phyloP scores from a whole-genome alignment of 192 early-diverging fungal species.

The Powellomyces hirtus region DNA sequence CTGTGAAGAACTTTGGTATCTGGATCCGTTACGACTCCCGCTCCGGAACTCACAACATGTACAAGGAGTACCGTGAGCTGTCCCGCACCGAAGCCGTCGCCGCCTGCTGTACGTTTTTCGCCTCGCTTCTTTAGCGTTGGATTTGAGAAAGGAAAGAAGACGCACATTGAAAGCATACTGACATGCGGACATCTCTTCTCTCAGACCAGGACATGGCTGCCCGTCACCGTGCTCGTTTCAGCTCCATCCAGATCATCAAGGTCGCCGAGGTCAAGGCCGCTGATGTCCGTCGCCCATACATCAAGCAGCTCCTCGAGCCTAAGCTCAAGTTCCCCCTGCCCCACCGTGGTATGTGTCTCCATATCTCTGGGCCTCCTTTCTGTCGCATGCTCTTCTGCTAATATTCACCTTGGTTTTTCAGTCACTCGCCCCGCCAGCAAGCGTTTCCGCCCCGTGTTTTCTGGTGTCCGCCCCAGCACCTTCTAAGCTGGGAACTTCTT shows the following conservation, averaged over 20 bases:
- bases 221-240: slow-evolving; percentile 96
- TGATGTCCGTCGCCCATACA: slow-evolving; percentile 96
- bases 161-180: too few species aligned
- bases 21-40: slow-evolving; percentile 99
- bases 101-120: slow-evolving; percentile 50
- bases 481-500: too few species aligned
- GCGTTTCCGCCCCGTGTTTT: slow-evolving; percentile 78
- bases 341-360: slow-evolving; percentile 70
- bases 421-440: slow-evolving; percentile 71
- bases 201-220: slow-evolving; percentile 97
- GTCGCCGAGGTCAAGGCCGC: slow-evolving; percentile 86
- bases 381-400: background rate
- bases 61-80: slow-evolving; percentile 99
- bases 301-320: slow-evolving; percentile 89
- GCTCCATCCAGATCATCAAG: slow-evolving; percentile 98
- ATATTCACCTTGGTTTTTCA: background rate
- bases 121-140: background rate
- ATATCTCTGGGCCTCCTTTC: background rate
- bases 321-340: slow-evolving; percentile 97
- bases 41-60: slow-evolving; percentile 99
- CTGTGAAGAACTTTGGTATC: slow-evolving; percentile 98
- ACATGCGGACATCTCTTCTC: too few species aligned
- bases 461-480: slow-evolving; percentile 91
- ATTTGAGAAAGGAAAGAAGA: too few species aligned
- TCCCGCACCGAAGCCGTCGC: slow-evolving; percentile 64